Evolutionary conservation across 2,329 filamentous ascomycete species (phyloP).

Genomic region (Amphichorda felina): DNA sequence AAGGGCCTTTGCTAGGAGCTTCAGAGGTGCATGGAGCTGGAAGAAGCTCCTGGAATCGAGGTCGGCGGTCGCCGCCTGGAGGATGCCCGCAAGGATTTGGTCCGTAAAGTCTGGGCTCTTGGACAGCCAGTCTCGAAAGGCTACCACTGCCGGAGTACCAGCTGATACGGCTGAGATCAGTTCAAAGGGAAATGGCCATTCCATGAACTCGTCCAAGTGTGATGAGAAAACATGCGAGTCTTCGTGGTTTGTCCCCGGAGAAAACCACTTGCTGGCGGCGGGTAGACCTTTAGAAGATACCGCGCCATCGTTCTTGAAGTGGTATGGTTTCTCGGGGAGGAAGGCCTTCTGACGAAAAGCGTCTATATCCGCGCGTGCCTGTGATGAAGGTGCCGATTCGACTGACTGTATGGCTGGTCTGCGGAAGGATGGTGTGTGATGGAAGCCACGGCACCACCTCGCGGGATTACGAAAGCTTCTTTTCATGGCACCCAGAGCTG

Average conservation of each 20-base stretch:
- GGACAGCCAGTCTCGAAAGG: conserved; percentile 16
- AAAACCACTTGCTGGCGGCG: conserved; percentile 50
- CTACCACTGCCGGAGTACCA: conserved; percentile 7
- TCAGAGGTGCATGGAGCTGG: conserved; percentile 48
- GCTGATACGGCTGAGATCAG: conserved; percentile 14
- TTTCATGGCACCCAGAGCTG: not conserved
- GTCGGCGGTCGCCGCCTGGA: conserved; percentile 14
- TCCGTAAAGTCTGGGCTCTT: conserved; percentile 14
- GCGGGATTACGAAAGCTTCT: not conserved
- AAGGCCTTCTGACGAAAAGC: conserved; percentile 44
- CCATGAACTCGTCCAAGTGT: conserved; percentile 17
- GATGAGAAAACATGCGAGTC: conserved; percentile 9
- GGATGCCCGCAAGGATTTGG: conserved; percentile 16
- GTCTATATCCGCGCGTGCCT: conserved; percentile 15
- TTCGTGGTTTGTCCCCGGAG: not conserved
- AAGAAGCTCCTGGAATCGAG: conserved; percentile 28
- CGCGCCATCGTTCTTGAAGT: conserved; percentile 34
- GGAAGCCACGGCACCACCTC: not conserved
- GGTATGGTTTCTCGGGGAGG: conserved; percentile 32
- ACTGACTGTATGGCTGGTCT: not conserved
- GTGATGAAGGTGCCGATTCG: not conserved
- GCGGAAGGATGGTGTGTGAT: not conserved
- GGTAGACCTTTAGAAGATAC: conserved; percentile 24
- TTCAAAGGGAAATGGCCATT: conserved; percentile 25
- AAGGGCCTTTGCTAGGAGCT: conserved; percentile 48